These are phyloP conservation scores for Corrigiola litoralis DNA, from an alignment of 179 eudicot genomes.

Conservation along the genomic window DNA sequence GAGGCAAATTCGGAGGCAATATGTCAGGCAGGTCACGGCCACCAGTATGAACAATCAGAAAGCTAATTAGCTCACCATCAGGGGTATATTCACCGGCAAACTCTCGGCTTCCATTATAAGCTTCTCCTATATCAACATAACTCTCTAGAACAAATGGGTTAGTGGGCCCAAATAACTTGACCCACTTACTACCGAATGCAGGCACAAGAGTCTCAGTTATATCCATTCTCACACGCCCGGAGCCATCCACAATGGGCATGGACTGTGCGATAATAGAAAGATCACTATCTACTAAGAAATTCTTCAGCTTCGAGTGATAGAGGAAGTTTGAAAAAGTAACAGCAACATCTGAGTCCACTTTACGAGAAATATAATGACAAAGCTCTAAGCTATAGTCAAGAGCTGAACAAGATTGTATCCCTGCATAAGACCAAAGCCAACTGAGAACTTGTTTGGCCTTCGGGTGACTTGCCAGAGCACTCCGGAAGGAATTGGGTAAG, in stretches of 20 bases:
- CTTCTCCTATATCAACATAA: constrained; percentile 29
- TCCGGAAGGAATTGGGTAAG: constrained; percentile 18
- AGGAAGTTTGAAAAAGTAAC: constrained; percentile 28
- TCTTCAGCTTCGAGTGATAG: constrained; percentile 21
- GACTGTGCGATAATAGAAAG: constrained; percentile 1
- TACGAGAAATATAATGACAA: not conserved
- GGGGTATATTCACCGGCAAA: constrained; percentile 29
- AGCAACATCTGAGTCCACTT: not conserved
- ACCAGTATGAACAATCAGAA: constrained; percentile 10
- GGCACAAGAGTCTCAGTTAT: constrained; percentile 21
- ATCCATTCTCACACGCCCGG: constrained; percentile 8
- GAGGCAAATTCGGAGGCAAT: constrained; percentile 22
- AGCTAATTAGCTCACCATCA: constrained; percentile 16
- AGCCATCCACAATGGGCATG: constrained; percentile 24
- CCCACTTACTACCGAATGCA: constrained; percentile 35
- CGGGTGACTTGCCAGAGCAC: constrained; percentile 15
- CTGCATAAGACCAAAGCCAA: constrained; percentile 16
- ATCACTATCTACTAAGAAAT: constrained; percentile 6
- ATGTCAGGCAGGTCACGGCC: constrained; percentile 32
- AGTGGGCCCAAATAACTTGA: constrained; percentile 22
- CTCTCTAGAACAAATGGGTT: constrained; percentile 1
- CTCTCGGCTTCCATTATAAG: constrained; percentile 18
- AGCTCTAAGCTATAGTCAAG: constrained; percentile 1
- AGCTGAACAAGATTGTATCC: constrained; percentile 9
- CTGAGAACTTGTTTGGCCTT: not conserved